phyloP scores from a whole-genome alignment of 257 asterid species.

The Solanum infundibuliforme region DNA sequence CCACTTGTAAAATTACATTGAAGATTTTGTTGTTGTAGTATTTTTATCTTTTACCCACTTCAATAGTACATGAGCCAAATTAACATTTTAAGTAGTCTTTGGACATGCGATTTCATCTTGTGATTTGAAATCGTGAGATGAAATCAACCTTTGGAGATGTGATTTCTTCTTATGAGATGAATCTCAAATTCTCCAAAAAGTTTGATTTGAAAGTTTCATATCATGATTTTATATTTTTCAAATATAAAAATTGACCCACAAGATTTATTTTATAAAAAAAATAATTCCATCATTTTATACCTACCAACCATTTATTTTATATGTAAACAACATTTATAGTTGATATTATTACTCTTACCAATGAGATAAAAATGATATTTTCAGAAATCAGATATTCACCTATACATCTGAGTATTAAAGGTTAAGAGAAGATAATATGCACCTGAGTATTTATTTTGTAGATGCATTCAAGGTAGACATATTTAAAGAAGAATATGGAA shows the following conservation, averaged over 20 bases:
- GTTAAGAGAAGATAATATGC: neutral
- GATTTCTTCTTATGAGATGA: neutral
- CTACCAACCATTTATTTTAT: neutral
- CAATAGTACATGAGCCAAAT: neutral
- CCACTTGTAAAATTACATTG: fast-evolving
- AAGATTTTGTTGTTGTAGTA: neutral
- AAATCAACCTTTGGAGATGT: neutral
- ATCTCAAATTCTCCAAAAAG: neutral
- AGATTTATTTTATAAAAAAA: too few species aligned
- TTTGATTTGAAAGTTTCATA: neutral
- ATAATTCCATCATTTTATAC: neutral
- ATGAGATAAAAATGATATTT: neutral
- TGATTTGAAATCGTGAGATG: neutral
- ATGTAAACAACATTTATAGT: neutral
- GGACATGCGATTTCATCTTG: neutral
- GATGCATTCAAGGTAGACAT: neutral
- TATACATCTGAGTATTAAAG: neutral
- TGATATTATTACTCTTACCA: too few species aligned
- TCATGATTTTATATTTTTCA: neutral
- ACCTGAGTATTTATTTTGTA: neutral
- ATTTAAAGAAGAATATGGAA: neutral
- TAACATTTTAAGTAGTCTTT: neutral
- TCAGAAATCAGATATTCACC: neutral
- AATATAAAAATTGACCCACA: neutral
- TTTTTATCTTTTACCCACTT: neutral